Evolutionary conservation across 2,329 filamentous ascomycete genomes (phyloP).

Genomic region (Emmonsiellopsis sp.): DNA sequence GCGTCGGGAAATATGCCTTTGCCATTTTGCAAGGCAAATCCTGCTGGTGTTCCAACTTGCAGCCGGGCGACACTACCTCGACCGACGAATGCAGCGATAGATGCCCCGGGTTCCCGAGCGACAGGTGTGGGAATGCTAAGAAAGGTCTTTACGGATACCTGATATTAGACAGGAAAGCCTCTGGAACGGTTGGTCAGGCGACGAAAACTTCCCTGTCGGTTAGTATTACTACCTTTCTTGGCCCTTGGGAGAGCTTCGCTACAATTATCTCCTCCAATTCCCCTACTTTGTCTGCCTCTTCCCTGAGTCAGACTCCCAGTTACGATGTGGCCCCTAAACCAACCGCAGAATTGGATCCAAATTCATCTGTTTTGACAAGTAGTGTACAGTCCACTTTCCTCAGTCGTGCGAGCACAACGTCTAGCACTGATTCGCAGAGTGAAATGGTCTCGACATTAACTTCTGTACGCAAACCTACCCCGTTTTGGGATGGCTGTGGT

Average conservation of each 20-base stretch:
- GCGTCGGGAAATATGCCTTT: slow-evolving; percentile 34
- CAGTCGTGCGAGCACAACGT: slow-evolving; percentile 9
- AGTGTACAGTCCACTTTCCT: slow-evolving; percentile 10
- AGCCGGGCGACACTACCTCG: slow-evolving; percentile 27
- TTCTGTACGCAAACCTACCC: slow-evolving; percentile 11
- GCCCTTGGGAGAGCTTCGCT: slow-evolving; percentile 1
- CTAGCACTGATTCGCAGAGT: slow-evolving; percentile 11
- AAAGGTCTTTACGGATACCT: slow-evolving; percentile 33
- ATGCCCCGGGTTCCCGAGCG: slow-evolving; percentile 39
- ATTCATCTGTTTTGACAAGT: slow-evolving; percentile 6
- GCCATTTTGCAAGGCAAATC: slow-evolving; percentile 35
- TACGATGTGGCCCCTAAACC: neutral
- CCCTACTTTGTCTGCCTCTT: neutral
- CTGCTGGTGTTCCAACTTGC: slow-evolving; percentile 42
- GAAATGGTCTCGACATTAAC: slow-evolving; percentile 8
- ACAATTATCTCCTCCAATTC: neutral
- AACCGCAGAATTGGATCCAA: neutral
- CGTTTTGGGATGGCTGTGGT: slow-evolving; percentile 1
- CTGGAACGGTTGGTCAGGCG: slow-evolving; percentile 15
- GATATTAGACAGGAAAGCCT: slow-evolving; percentile 25
- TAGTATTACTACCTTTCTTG: slow-evolving; percentile 8
- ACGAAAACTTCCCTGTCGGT: slow-evolving; percentile 10
- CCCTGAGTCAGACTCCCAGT: neutral
- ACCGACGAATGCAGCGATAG: slow-evolving; percentile 27
- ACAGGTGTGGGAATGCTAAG: slow-evolving; percentile 34